Percentiles rank a stretch among this genome's conserved stretches.
Conservation (phyloP, 1,139 yeast genomes). For the Geotrichum carabidarum region DNA sequence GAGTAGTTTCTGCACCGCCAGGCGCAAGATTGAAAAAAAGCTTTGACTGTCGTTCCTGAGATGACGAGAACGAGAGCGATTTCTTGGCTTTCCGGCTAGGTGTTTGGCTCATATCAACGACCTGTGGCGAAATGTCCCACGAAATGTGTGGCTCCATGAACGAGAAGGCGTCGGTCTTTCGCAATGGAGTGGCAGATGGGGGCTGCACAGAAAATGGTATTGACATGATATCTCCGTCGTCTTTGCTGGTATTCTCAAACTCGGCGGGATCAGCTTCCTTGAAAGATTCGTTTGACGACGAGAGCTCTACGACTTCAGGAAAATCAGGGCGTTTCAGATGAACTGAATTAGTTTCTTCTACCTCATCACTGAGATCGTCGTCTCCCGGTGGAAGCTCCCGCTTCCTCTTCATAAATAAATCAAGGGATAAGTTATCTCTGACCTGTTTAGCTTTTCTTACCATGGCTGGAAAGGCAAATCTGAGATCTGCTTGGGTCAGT, state of each 20-base stretch:
- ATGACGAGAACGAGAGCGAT: neutral
- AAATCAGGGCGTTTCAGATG: too few species aligned
- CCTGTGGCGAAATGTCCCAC: constrained; percentile 6
- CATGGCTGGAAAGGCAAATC: neutral
- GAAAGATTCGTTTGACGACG: too few species aligned
- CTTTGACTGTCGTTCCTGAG: neutral
- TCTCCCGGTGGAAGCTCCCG: neutral
- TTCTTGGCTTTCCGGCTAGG: neutral
- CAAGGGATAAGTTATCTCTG: constrained; percentile 11
- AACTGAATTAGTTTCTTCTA: too few species aligned
- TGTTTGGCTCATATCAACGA: neutral
- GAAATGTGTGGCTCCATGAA: neutral
- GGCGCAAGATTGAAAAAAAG: neutral
- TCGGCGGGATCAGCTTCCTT: too few species aligned
- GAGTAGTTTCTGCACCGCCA: neutral
- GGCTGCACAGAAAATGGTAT: too few species aligned
- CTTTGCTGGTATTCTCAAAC: too few species aligned
- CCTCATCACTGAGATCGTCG: neutral
- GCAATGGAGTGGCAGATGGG: neutral
- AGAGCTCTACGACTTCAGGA: too few species aligned
- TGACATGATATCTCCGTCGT: too few species aligned
- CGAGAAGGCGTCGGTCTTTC: neutral
- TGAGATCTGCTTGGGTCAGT: too few species aligned
- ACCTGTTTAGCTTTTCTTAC: neutral
- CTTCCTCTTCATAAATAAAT: constrained; percentile 7